A percentile compares a stretch with the other conserved stretches of the same genome.
Conservation (phyloP, 495 filamentous ascomycete species). For the Aspergillus affinis region DNA sequence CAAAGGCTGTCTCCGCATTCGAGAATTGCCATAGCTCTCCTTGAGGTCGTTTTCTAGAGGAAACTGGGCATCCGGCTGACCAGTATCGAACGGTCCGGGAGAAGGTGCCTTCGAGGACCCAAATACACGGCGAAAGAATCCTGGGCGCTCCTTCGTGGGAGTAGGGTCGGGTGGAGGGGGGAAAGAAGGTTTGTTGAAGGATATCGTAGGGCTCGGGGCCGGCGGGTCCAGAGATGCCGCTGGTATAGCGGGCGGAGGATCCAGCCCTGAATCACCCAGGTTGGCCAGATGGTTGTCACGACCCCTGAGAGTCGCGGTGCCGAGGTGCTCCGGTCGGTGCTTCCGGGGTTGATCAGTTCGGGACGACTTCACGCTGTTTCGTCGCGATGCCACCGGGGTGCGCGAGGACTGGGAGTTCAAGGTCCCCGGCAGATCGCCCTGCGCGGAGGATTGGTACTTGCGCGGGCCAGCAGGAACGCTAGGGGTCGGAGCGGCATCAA, state of each 20-base stretch:
- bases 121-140: conserved; percentile 93
- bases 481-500: conserved; percentile 87
- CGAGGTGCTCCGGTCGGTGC: conserved; percentile 38
- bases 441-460: conserved; percentile 23
- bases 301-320: conserved; percentile 34
- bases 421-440: conserved; percentile 37
- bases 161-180: conserved; percentile 33
- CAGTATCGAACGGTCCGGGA: conserved; percentile 22
- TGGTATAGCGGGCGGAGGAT: conserved; percentile 30
- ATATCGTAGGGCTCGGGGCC: conserved; percentile 55
- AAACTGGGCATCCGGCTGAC: conserved; percentile 19
- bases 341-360: conserved; percentile 43
- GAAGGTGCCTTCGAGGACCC: conserved; percentile 54
- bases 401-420: conserved; percentile 47
- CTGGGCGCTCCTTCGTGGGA: conserved; percentile 64
- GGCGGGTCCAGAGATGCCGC: conserved; percentile 39
- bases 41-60: conserved; percentile 31
- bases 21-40: conserved; percentile 24
- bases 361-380: conserved; percentile 64
- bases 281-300: conserved; percentile 31
- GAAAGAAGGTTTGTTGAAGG: conserved; percentile 48
- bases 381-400: conserved; percentile 46
- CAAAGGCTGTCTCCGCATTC: conserved; percentile 26
- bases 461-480: conserved; percentile 81
- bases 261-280: conserved; percentile 30